Base-by-base conservation (phyloP, 768 basidiomycete species). In the Kwoniella bestiolae region DNA sequence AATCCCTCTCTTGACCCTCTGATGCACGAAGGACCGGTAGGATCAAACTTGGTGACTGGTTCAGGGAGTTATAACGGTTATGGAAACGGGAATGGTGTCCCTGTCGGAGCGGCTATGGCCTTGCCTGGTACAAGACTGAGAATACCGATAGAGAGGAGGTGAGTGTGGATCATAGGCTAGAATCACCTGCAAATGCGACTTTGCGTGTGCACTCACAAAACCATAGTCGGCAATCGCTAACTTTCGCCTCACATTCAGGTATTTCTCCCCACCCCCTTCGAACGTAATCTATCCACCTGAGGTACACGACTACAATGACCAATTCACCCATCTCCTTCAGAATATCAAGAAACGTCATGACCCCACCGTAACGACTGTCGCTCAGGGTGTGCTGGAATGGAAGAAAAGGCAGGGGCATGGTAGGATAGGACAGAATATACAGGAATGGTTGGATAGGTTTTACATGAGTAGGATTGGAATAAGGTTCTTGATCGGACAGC, bases 381-480 rank as follows among this genome's bases (percentile, higher is more conserved):
- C 83, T 0, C 94, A 95, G 81, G 95, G 95, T 52, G 91, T 99
- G 3, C 84, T 97, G 65, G 95, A 99, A 79, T 97, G 94, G 94
- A 97, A 98, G 79, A 85, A 87, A 34, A 84, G 83, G 63, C 87
- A 87, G 77, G 87, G 89, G 50, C 85, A 86, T 14, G 76, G 79
- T 23, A 74, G 76, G 60, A 72, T 79, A 34, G 79, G 76, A 5
- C 78, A 85, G 38, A 92, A 94, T 72, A 90, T 99, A 56, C 95
- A 97, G 80, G 88, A 89, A 26, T 98, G 94, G 91, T 83, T 99
- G 69, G 96, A 98, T 81, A 85, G 96, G 44, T 99, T 98, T 82
- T 98, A 99, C 80, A 87, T 99, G 87, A 90, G 88, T 29, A 89
- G 96, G 28, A 75, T 73, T 26, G 72, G 72, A 0, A 98, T 99